These are phyloP conservation scores for Zygnema circumcarinatum DNA, from an alignment of 139 green algal genomes.

Conservation along the genomic window DNA sequence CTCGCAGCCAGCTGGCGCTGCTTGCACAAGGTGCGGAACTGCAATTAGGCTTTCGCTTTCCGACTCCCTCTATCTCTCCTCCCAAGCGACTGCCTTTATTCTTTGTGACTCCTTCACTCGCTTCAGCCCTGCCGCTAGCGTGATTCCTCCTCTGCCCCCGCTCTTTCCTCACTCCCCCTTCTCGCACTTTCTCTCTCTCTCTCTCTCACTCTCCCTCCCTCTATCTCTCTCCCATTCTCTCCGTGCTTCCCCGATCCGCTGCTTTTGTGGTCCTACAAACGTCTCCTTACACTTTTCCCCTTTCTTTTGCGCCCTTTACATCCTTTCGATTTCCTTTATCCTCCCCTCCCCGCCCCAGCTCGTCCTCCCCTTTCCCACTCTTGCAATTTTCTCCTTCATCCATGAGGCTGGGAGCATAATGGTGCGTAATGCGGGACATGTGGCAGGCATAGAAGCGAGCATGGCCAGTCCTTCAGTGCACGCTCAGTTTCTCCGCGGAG, in stretches of 20 bases:
- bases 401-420: neutral
- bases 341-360: neutral
- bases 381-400: neutral
- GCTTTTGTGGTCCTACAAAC: too few relatives aligned
- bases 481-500: too few relatives aligned
- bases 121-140: neutral
- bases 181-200: constrained; percentile 1
- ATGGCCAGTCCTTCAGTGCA: too few relatives aligned
- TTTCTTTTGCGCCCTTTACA: neutral
- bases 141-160: neutral
- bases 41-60: constrained; percentile 10
- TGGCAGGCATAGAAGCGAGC: too few relatives aligned
- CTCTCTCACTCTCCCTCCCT: constrained; percentile 3
- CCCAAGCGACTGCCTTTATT: neutral
- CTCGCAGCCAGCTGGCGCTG: neutral
- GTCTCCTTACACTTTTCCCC: neutral
- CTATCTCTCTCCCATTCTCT: constrained; percentile 3
- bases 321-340: neutral
- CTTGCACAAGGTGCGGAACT: constrained; percentile 2
- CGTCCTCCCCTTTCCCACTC: neutral
- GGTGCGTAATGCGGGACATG: too few relatives aligned
- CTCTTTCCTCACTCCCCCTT: neutral
- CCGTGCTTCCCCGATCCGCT: too few relatives aligned
- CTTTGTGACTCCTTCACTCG: constrained; percentile 2
- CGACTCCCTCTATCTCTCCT: constrained; percentile 8